Base-by-base conservation (phyloP, 163 green algal species). In the Chloromonas sp. region DNA sequence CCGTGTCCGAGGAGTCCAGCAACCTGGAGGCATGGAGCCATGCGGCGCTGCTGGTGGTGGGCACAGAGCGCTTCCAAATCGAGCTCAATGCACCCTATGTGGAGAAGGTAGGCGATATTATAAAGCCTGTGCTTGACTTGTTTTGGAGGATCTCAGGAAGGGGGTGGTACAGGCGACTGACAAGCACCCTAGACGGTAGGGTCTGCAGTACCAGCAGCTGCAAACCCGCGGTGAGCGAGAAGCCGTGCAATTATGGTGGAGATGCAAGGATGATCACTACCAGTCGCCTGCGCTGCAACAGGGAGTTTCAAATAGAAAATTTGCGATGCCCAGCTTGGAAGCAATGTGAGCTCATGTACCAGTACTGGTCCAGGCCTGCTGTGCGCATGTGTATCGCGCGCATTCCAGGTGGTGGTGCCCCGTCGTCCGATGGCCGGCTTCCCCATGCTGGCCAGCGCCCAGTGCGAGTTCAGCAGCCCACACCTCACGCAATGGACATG, bases 61-160 rank as follows among this genome's bases (percentile, higher is more conserved):
- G 91, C 0, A 79, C 78, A 1, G 66, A 87, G 8, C 66, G 81
- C 5, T 95, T 95, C 81, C 62, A 84, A 1, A 70, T 97, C 11
- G 79, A 88, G 2, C 60, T 91, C 36, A 98, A 98, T 87, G 94
- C 95, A 79, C 95, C 95, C 13, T 91, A 90, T 0, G 88, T 94
- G 0, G 89, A 94, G 14, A 90, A 92, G 81, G 84, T 97, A 36
- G 36, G 74, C 70, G n/a, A 1, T 59, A 2, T 66, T 70, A 36
- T 36, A 36, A 8, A 76, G 5, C 66, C 66, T 76, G 66, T 13
- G 11, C 11, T 13, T 13, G 8, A 8, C 11, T 8, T 76, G 66
- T 13, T 76, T 76, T 76, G 66, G 5, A 36, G 36, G 36, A 36
- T 36, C 36, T 36, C 36, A 36, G 36, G 36, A 36, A 36, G 36